Evolutionary conservation across 768 basidiomycete species (phyloP).

Genomic region (Crucibulum laeve): DNA sequence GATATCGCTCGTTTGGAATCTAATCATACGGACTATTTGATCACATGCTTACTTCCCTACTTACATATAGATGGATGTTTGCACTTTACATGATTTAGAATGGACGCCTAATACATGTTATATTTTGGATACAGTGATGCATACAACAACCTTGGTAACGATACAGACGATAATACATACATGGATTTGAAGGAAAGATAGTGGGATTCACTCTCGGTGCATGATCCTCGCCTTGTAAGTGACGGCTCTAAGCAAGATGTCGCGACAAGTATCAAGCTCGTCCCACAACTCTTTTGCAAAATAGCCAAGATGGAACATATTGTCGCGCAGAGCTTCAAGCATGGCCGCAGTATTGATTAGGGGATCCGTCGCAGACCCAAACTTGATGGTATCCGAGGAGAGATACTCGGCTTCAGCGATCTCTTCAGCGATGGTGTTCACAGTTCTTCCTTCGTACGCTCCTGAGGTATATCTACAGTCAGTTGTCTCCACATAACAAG

Average conservation of each 20-base stretch:
- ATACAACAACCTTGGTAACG: no score
- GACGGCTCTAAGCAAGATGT: conserved; percentile 19
- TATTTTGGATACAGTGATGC: no score
- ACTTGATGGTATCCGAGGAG: conserved; percentile 4
- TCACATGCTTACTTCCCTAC: no score
- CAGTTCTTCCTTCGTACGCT: no score
- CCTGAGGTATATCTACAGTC: no score
- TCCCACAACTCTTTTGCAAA: conserved; percentile 26
- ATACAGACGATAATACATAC: no score
- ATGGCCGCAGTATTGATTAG: conserved; percentile 16
- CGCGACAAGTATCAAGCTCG: conserved; percentile 21
- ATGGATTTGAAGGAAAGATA: background rate
- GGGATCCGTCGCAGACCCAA: conserved; percentile 9
- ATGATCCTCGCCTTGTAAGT: conserved; percentile 12
- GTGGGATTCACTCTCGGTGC: background rate
- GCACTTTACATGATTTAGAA: no score
- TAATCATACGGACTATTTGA: no score
- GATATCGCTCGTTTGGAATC: no score
- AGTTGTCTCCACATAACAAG: no score
- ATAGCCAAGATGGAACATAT: conserved; percentile 29
- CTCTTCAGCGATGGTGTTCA: conserved; percentile 20
- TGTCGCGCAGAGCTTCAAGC: conserved; percentile 27
- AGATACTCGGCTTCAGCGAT: conserved; percentile 17
- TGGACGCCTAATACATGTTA: no score
- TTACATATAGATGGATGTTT: no score